Conservation (phyloP, 106 monocot genomes). For the Ottelia alismoides region DNA sequence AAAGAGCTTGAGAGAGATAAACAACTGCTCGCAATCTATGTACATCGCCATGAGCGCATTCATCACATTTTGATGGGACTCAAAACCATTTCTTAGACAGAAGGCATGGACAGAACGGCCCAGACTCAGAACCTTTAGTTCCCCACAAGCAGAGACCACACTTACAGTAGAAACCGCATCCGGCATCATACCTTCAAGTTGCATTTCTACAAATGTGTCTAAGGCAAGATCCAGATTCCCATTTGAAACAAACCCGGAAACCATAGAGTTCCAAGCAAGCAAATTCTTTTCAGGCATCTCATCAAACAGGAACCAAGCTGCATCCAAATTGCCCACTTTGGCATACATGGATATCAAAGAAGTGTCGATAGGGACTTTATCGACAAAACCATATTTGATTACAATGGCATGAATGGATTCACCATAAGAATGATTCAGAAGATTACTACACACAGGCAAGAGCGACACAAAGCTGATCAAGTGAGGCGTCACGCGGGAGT, state of each 20-base stretch:
- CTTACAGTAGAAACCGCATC: conserved; percentile 39
- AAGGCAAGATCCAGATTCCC: conserved; percentile 14
- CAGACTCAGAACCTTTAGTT: conserved; percentile 7
- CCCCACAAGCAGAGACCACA: conserved; percentile 25
- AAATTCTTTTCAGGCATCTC: conserved; percentile 24
- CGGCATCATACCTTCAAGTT: conserved; percentile 17
- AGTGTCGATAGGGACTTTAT: conserved; percentile 23
- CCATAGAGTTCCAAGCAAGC: conserved; percentile 44
- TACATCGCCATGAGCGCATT: conserved; percentile 50
- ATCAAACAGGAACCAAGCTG: conserved; percentile 25
- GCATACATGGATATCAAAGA: conserved; percentile 51
- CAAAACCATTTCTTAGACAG: conserved; percentile 29
- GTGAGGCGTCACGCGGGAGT: conserved; percentile 19
- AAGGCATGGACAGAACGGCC: conserved; percentile 51
- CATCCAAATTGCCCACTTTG: conserved; percentile 29
- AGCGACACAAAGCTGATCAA: conserved; percentile 33
- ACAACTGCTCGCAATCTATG: conserved; percentile 21
- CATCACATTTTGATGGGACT: conserved; percentile 23
- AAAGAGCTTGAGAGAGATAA: conserved; percentile 25
- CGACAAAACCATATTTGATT: conserved; percentile 28
- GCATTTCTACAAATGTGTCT: conserved; percentile 27
- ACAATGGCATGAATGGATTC: conserved; percentile 34
- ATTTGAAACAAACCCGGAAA: conserved; percentile 43
- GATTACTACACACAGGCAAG: conserved; percentile 30
- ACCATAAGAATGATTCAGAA: conserved; percentile 12